Evolutionary conservation across 805 yeast species (phyloP), one percentile per base, ranked within the genome.

Genomic region (Priceomyces castillae): DNA sequence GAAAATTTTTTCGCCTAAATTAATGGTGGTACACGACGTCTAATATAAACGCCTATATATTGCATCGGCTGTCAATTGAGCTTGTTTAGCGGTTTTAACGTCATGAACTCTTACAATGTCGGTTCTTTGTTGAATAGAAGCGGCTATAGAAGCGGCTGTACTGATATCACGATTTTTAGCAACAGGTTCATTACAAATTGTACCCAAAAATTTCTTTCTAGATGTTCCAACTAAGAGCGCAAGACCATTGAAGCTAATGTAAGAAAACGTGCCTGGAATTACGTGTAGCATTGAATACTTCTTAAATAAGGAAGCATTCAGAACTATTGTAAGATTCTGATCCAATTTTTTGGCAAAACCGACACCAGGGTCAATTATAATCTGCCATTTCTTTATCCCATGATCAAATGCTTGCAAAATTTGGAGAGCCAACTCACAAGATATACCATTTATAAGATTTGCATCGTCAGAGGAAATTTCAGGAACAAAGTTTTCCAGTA

Each of bases 31-130:
- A n/a, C 31, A 28, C 31, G 31, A 10, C 10, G 30, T 15, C 23
- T 30, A 42, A 30, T 44, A 44, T 30, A 50, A 40, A 34, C 46
- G 53, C 48, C 76, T 73, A 56, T 84, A 84, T 28, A 87, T 71
- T 0, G 90, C 90, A 65, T 90, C 96, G 3, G 89, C 88, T 50
- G 85, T 70, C 19, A 69, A 62, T 16, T 80, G 58, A 14, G 69
- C 69, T 42, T 67, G 59, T 23, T 58, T 64, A 48, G 67, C 80
- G 46, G 78, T 84, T 47, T 65, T 70, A 30, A 84, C 86, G 60
- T 92, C 95, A 61, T 92, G 99, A 3, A 90, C 96, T 37, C 99
- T 70, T 1, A 92, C 86, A 16, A 94, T 81, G 59, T 90, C 92
- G 0, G 87, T 73, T 1, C 84, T 82, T 53, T 78, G 82, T 10